Evolutionary conservation across 2,329 filamentous ascomycete genomes (phyloP), one percentile per base, ranked within the genome.

Genomic region (Coniochaeta prunicola): DNA sequence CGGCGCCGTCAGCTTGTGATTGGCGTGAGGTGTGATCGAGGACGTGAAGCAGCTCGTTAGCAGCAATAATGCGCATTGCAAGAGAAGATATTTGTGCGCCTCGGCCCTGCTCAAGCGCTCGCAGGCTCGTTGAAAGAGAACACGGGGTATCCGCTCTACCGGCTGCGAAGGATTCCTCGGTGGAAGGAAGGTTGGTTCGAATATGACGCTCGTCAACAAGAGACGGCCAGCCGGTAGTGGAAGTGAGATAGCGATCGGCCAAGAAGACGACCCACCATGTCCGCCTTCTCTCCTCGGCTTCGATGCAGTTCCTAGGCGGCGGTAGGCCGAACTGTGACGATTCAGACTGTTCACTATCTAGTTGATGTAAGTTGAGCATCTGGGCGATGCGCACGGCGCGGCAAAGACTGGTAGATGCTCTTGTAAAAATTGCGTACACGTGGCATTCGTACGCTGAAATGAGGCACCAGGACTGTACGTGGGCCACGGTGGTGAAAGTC

Each of bases 161-260:
- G 59, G 76, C 78, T 17, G 83, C 71, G 64, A 83, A 89, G 0
- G 84, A 78, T 53, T 86, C 80, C 56, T 89, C 86, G 15, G 78
- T 80, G 5, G 81, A 72, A n/a, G 86, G 86, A 19, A 89, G 74
- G 59, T 82, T 82, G 4, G 83, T 87, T 69, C 60, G 48, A 34
- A 67, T 59, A 80, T 89, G 85, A 70, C 73, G 75, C 67, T 90
- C 86, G 61, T 89, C 85, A 48, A 89, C 80, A 6, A 77, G 76
- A 76, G 88, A 82, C 0, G 87, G 87, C 86, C 86, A 89, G 9
- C 86, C 86, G 19, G 86, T 89, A 30, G 85, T 85, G 54, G 88
- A 83, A 64, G 83, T 86, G 13, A 86, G 83, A 70, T 87, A 87
- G 34, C 86, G 78, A 68, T 90, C 87, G 15, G 82, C 72, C 60